Evolutionary conservation across 2,329 filamentous ascomycete species (phyloP), one percentile per base, ranked within the genome.

Genomic region (Penicillium sp.): DNA sequence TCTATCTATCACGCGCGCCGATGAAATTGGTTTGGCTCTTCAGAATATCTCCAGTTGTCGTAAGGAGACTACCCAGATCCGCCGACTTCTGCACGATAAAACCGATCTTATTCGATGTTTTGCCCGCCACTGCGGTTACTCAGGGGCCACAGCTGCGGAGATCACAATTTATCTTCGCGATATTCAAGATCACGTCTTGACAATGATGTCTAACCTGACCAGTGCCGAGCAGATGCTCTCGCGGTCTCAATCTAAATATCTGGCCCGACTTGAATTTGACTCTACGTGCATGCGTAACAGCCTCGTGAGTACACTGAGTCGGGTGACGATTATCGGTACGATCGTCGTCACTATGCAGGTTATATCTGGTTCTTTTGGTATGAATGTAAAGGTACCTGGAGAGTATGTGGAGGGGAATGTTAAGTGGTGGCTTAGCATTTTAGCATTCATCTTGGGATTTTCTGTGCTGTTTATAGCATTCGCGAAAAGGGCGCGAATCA

Each of bases 221-320:
- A 93, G 97, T 71, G 96, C 95, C 62, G 93, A 98, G 74, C 96
- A 97, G 82, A 96, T 97, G 82, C 82, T 97, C 29, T 91, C 89
- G 10, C 88, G 93, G 21, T 88, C 90, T 1, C 93, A 98, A 79
- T 90, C 89, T 78, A 97, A 97, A 74, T 96, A 97, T 71, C 83
- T 97, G 27, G 91, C 92, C 1, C 93, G 96, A 70, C 85, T 97
- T 56, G 92, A 88, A 13, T 92, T 96, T 65, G 90, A 96, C 74
- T 91, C 89, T 72, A 91, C 96, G 65, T 85, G 88, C 1, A 89
- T 95, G 74, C 91, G 92, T 24, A 96, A 91, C 51, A 82, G 86
- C 62, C 91, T 90, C 43, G 96, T 96, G 76, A 84, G 87, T 59
- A 87, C 92, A 2, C 84, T 98, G 5, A 91, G 90, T 77, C 96